A percentile compares a stretch with the other conserved stretches of the same genome.
These are phyloP conservation scores for Tricholoma bakamatsutake DNA, from an alignment of 768 basidiomycete genomes.

Conservation along the genomic window DNA sequence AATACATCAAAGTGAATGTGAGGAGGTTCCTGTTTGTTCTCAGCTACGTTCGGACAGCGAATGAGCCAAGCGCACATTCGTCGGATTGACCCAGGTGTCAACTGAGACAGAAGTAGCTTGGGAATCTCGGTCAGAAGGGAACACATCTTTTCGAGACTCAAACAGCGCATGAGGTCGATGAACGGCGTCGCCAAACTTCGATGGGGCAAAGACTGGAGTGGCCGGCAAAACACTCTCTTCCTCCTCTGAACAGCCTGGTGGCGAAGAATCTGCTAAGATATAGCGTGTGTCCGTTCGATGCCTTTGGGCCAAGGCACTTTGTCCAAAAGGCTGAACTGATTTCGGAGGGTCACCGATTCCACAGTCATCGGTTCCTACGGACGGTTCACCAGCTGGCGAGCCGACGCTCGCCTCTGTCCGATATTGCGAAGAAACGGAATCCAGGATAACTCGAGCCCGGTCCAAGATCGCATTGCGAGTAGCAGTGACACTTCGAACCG, in stretches of 20 bases:
- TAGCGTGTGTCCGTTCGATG: slow-evolving; percentile 9
- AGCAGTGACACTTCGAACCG: slow-evolving; percentile 39
- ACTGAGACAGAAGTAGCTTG: background rate
- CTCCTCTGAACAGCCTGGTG: slow-evolving; percentile 6
- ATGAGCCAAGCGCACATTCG: background rate
- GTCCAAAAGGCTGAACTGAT: slow-evolving; percentile 35
- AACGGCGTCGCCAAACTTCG: slow-evolving; percentile 19
- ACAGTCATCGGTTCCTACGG: slow-evolving; percentile 1
- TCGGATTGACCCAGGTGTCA: background rate
- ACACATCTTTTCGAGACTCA: background rate
- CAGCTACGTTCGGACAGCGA: slow-evolving; percentile 16
- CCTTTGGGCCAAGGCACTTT: slow-evolving; percentile 29
- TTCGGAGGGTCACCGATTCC: slow-evolving; percentile 10
- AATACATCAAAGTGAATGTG: background rate
- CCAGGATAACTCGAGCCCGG: slow-evolving; percentile 30
- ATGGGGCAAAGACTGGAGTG: slow-evolving; percentile 27
- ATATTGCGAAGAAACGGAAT: slow-evolving; percentile 9
- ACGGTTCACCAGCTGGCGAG: slow-evolving; percentile 12
- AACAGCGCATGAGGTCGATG: background rate
- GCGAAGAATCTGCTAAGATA: slow-evolving; percentile 4
- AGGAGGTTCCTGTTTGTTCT: slow-evolving; percentile 25
- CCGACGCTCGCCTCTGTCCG: slow-evolving; percentile 6
- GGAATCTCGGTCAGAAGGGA: background rate
- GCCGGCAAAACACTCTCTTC: slow-evolving; percentile 12
- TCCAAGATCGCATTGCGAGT: slow-evolving; percentile 40